These are phyloP conservation scores for Ramularia endophylla DNA, from an alignment of 2,329 filamentous ascomycete species.

Conservation along the genomic window DNA sequence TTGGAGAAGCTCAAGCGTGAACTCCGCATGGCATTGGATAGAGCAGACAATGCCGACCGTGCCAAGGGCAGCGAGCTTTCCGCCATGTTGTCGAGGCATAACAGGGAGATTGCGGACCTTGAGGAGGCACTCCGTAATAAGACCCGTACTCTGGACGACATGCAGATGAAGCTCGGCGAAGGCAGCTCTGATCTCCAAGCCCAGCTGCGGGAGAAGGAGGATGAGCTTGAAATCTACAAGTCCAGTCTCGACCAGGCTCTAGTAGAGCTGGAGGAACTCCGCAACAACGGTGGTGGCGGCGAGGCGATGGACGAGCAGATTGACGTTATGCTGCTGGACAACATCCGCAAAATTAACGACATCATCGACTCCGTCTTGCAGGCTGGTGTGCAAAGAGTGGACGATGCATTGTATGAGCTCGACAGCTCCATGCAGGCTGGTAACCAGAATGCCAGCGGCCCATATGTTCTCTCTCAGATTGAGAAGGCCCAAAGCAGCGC, in stretches of 20 bases:
- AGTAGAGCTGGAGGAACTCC: constrained; percentile 85
- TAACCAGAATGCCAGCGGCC: constrained; percentile 93
- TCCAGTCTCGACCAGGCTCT: constrained; percentile 95
- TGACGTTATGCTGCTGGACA: constrained; percentile 79
- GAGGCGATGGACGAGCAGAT: constrained; percentile 82
- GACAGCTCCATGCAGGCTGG: constrained; percentile 98
- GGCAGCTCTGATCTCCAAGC: constrained; percentile 81
- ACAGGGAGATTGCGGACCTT: constrained; percentile 92
- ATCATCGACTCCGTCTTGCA: constrained; percentile 97
- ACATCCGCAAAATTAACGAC: constrained; percentile 89
- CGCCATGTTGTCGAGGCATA: constrained; percentile 90
- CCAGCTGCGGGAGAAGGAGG: constrained; percentile 86
- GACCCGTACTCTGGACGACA: constrained; percentile 77
- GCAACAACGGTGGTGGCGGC: constrained; percentile 56
- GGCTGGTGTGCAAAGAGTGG: constrained; percentile 84
- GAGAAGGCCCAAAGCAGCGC: constrained; percentile 93
- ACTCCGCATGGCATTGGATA: constrained; percentile 83
- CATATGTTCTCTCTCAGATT: constrained; percentile 92
- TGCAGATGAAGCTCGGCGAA: constrained; percentile 70
- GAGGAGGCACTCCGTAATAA: constrained; percentile 88
- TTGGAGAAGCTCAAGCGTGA: constrained; percentile 92
- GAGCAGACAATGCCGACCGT: constrained; percentile 84
- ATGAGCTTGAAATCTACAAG: constrained; percentile 97
- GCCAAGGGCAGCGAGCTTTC: constrained; percentile 94
- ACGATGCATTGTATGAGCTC: constrained; percentile 93